Evolutionary conservation across 2,329 filamentous ascomycete species (phyloP), one percentile per base, ranked within the genome.

Genomic region (Nemania serpens): DNA sequence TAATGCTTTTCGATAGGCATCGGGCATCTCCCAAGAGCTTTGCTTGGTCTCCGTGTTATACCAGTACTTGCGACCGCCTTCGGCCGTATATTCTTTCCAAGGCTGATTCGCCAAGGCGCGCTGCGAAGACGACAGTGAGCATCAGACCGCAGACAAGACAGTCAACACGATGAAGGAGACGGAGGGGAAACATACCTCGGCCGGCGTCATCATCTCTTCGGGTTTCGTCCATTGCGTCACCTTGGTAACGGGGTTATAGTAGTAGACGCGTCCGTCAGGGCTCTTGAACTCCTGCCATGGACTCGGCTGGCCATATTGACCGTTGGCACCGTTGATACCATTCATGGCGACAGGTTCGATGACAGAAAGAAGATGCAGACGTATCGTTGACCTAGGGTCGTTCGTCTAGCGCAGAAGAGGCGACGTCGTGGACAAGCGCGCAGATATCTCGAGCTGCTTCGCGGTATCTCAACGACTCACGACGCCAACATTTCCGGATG

Each of bases 191-290:
- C 77, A 66, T 78, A 93, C 92, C 86, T 97, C 93, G 53, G 88
- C 86, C 6, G 87, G 84, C 20, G 85, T 89, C 90, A 96, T 93
- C 77, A 96, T 81, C 47, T 96, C 95, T 72, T 90, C 85, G 3
- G 95, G 96, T 79, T 97, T 98, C 42, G 88, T 89, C 95, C 95
- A 99, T 84, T 93, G 90, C 34, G 95, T 98, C 65, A 84, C 86
- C 74, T 96, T 96, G 15, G 93, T 97, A 63, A 86, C 78, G 12
- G 87, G 79, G 75, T 99, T 96, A 81, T 93, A 96, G 76, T 96
- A 99, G 76, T 99, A 99, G 48, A 87, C 82, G 68, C 91, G 87
- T 66, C 93, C 94, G 72, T 97, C 93, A 2, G 88, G 79, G 68
- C 89, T 91, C 69, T 88, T 89, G 68, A 91, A 88, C 75, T 95